Base-by-base conservation (phyloP, 1,284 basidiomycete species). In the Sporisorium sorghi region DNA sequence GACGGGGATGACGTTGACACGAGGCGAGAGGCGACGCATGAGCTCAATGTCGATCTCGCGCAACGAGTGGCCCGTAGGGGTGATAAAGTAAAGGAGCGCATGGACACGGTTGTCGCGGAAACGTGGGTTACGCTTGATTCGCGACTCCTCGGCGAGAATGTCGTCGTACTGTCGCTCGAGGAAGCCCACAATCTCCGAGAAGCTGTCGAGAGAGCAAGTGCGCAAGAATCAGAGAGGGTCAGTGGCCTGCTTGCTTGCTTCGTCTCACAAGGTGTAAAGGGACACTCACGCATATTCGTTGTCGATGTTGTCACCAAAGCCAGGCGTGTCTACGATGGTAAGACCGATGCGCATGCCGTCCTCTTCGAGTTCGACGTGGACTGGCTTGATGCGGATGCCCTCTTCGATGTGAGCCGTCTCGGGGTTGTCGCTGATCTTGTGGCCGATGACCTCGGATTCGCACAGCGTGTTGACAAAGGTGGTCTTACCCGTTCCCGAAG, bases 101-200 rank as follows among this genome's bases (percentile, higher is more conserved):
- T 99, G 97, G 14, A 87, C 86, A 64, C 84, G 83, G 88, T 98
- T 98, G 87, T 99, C 97, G 84, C 94, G 91, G 90, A 98, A 99
- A 73, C 97, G 92, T 24, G 96, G 95, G 87, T 98, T 98, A 89
- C 97, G 96, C 88, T 97, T 99, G 88, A 99, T 99, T 83, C 97
- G 90, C 71, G 93, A 96, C 87, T 99, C 97, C 86, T 99, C 96
- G 11, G 96, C 94, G 72, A 99, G 89, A 85, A 99, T 97, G 82
- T 99, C 96, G 79, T 99, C 97, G 87, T 99, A 99, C 90, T 99
- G 96, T 70, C 96, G 91, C 86, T 99, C 97, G 72, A 99, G 91
- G 87, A 99, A 91, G 71, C 93, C 93, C 59, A 96, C 91, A 78
- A 99, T 99, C 86, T 98, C 96, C 84, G 82, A 75, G 71, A 83